Evolutionary conservation across 208 protist genomes (phyloP).

Genomic region (Wallacemonas sp.): DNA sequence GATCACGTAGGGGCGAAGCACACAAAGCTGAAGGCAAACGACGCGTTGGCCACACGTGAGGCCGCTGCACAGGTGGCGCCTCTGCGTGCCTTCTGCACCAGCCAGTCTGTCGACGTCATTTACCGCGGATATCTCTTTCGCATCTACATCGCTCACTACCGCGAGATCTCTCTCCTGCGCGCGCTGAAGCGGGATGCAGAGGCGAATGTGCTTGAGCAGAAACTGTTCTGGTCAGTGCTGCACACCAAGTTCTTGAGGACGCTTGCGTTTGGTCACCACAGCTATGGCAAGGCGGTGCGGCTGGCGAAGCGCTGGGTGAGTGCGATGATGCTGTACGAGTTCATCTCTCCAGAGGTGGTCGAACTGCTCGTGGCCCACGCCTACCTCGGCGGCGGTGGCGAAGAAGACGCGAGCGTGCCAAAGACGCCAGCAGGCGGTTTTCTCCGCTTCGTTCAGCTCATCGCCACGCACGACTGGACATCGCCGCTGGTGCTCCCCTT

Average conservation of each 20-base stretch:
- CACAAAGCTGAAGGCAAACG: no score
- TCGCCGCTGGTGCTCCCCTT: slow-evolving; percentile 76
- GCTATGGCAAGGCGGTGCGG: slow-evolving; percentile 69
- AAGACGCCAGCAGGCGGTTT: slow-evolving; percentile 77
- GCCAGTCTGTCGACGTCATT: slow-evolving; percentile 78
- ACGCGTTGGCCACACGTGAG: not conserved
- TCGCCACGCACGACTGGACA: slow-evolving; percentile 77
- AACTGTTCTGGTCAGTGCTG: slow-evolving; percentile 85
- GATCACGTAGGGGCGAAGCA: not conserved
- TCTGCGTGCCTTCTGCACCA: slow-evolving; percentile 62
- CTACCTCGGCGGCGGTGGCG: slow-evolving; percentile 40
- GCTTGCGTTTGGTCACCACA: slow-evolving; percentile 74
- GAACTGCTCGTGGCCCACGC: slow-evolving; percentile 84
- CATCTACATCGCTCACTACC: slow-evolving; percentile 88
- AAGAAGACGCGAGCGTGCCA: slow-evolving; percentile 16
- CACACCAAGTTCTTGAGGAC: slow-evolving; percentile 82
- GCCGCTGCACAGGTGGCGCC: slow-evolving; percentile 18
- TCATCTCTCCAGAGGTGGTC: slow-evolving; percentile 75
- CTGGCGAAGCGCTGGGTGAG: slow-evolving; percentile 81
- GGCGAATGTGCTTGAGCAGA: slow-evolving; percentile 73
- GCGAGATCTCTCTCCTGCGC: slow-evolving; percentile 78
- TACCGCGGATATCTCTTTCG: slow-evolving; percentile 83
- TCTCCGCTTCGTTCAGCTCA: slow-evolving; percentile 72
- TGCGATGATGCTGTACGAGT: slow-evolving; percentile 80
- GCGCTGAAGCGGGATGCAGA: slow-evolving; percentile 72